Conservation (phyloP, 2,329 filamentous ascomycete genomes). For the Diaporthe caulivora region DNA sequence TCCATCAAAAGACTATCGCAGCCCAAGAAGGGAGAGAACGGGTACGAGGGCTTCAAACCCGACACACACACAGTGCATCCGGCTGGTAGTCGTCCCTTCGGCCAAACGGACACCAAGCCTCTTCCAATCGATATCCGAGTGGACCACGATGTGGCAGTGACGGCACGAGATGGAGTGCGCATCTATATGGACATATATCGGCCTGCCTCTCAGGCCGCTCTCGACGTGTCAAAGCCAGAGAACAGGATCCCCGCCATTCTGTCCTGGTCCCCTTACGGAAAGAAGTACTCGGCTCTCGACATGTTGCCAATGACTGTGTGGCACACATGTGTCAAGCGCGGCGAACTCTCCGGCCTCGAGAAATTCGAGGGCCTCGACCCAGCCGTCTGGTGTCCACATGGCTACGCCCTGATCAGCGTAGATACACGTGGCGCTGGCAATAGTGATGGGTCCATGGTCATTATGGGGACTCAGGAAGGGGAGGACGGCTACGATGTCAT, state of each 20-base stretch:
- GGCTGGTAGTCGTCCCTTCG: constrained; percentile 51
- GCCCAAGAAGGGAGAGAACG: constrained; percentile 54
- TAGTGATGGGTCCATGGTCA: constrained; percentile 45
- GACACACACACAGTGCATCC: constrained; percentile 53
- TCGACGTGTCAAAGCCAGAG: constrained; percentile 38
- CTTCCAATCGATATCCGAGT: constrained; percentile 52
- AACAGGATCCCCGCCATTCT: constrained; percentile 57
- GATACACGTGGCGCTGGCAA: constrained; percentile 47
- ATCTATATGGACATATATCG: constrained; percentile 60
- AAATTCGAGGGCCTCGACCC: constrained; percentile 49
- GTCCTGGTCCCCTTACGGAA: constrained; percentile 59
- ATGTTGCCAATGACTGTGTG: constrained; percentile 54
- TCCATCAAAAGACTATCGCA: constrained; percentile 41
- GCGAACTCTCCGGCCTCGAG: constrained; percentile 42
- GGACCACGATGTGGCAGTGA: constrained; percentile 56
- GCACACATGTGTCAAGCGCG: constrained; percentile 52
- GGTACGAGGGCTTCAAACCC: constrained; percentile 53
- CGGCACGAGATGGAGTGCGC: constrained; percentile 54
- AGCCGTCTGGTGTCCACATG: constrained; percentile 46
- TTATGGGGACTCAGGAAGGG: constrained; percentile 44
- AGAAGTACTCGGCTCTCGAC: constrained; percentile 54
- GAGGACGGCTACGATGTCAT: constrained; percentile 46
- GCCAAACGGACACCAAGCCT: constrained; percentile 45
- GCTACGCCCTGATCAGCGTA: constrained; percentile 48
- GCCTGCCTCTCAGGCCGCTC: constrained; percentile 44